Evolutionary conservation across 2,329 filamentous ascomycete species (phyloP), one percentile per base, ranked within the genome.

Genomic region (Colletotrichum sp.): DNA sequence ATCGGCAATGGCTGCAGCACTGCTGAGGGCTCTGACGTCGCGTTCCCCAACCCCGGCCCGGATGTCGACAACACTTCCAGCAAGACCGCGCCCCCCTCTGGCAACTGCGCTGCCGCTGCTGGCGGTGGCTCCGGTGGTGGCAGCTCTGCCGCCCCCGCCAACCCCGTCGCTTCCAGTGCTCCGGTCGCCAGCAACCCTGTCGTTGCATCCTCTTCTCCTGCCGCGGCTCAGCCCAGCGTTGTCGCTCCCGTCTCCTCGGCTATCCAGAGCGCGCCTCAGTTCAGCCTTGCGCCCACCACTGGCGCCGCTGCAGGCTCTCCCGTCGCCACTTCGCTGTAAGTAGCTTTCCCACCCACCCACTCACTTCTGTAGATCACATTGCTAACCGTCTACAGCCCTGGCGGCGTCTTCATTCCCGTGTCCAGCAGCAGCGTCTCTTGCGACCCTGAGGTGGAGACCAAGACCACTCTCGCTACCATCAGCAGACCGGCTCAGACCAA

Each of bases 41-140:
- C 88, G 79, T 95, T 93, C 86, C 94, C 94, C 52, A 83, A 92
- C 69, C 92, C 93, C 8, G 94, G 94, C 65, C 83, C 87, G 1
- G 88, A 91, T 72, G 88, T 92, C 60, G 84, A 83, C 80, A 82
- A 82, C 71, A 82, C 81, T 66, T 83, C 84, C 24, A 77, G 80
- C 68, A 83, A 81, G 71, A 84, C 85, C 18, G 81, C 82, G n/a
- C 80, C 82, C 18, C 86, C 87, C 7, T 78, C 80, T 63, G 81
- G 85, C 24, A 82, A 78, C 72, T 85, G 83, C n/a, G 83, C 81
- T 68, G 83, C 83, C 9, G 86, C 82, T 79, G 79, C 70, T 4
- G 78, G 77, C 30, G 77, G 81, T 21, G 80, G 80, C 55, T 79
- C 80, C 16, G 80, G 83, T 18, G 78, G 77, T 48, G 75, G 67